phyloP scores from a whole-genome alignment of 1,139 yeast species.

The Scheffersomyces insectosa region DNA sequence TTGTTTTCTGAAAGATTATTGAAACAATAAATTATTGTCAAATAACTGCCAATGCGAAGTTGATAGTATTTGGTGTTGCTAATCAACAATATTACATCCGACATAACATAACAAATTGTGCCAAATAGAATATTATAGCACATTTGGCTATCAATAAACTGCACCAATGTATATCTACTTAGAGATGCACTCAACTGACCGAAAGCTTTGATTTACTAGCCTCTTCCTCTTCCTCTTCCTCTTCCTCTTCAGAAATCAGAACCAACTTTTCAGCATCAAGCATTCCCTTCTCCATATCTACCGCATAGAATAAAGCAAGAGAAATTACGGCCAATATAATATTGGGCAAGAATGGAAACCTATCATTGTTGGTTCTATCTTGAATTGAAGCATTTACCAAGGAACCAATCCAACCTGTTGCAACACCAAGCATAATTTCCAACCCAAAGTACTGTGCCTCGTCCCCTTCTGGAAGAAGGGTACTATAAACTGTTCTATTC shows the following conservation, averaged over 20 bases:
- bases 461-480: slow-evolving; percentile 42
- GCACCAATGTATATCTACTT: too few species aligned
- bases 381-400: slow-evolving; percentile 44
- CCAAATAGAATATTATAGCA: too few species aligned
- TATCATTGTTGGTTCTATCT: slow-evolving; percentile 39
- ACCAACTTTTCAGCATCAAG: slow-evolving; percentile 19
- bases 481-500: slow-evolving; percentile 40
- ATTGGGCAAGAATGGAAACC: slow-evolving; percentile 44
- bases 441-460: slow-evolving; percentile 49
- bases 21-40: too few species aligned
- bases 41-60: too few species aligned
- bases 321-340: slow-evolving; percentile 30
- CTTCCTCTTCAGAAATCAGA: background rate
- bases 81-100: too few species aligned
- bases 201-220: too few species aligned
- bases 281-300: slow-evolving; percentile 40
- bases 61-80: too few species aligned
- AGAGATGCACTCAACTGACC: too few species aligned
- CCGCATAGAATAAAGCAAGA: slow-evolving; percentile 22
- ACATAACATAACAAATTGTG: too few species aligned
- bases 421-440: slow-evolving; percentile 44
- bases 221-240: too few species aligned
- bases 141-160: too few species aligned
- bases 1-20: too few species aligned
- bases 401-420: slow-evolving; percentile 47